Conservation (phyloP, 2,329 filamentous ascomycete species). For the Fusarium drepaniforme region DNA sequence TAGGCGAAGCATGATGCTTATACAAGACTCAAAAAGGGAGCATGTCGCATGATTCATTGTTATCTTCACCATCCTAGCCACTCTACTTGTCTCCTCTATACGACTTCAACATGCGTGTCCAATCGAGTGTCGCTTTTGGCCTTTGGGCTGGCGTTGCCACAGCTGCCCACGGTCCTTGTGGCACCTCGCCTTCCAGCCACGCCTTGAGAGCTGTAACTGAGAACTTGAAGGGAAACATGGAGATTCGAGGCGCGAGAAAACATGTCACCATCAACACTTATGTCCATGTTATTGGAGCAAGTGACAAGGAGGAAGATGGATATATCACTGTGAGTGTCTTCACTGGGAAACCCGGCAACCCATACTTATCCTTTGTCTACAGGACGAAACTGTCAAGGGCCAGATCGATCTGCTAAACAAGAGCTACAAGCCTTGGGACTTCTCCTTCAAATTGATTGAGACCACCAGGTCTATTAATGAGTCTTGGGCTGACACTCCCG, state of each 20-base stretch:
- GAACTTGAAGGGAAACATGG: not conserved
- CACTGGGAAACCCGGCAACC: too few species aligned
- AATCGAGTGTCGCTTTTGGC: constrained; percentile 9
- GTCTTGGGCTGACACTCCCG: constrained; percentile 5
- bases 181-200: constrained; percentile 3
- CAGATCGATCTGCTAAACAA: constrained; percentile 15
- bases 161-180: constrained; percentile 1
- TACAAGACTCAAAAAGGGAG: not conserved
- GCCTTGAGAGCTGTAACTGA: not conserved
- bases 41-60: not conserved
- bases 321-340: constrained; percentile 3
- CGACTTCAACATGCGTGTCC: constrained; percentile 4
- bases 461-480: constrained; percentile 13
- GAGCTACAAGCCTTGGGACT: constrained; percentile 9
- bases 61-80: not conserved
- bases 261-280: constrained; percentile 21
- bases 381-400: constrained; percentile 9
- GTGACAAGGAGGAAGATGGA: constrained; percentile 21
- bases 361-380: not conserved
- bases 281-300: constrained; percentile 17
- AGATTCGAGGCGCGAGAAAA: not conserved
- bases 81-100: not conserved
- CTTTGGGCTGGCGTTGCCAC: not conserved
- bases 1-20: not conserved
- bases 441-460: constrained; percentile 21